Percentiles rank a stretch among this genome's conserved stretches.
Evolutionary conservation across 495 filamentous ascomycete species (phyloP).

Genomic region (Trichoderma erinaceum): DNA sequence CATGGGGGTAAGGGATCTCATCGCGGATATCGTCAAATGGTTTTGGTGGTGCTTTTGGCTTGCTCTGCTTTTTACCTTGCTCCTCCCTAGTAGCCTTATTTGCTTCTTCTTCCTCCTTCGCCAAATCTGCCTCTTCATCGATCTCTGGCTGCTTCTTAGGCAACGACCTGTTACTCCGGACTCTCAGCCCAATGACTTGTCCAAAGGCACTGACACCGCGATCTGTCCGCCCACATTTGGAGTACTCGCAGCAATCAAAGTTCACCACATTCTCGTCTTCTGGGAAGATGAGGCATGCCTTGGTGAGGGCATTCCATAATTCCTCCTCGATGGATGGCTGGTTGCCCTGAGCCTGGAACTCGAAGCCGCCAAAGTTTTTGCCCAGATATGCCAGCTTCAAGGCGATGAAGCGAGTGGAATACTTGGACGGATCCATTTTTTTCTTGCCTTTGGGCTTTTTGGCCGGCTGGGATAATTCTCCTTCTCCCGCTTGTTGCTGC

Average conservation of each 20-base stretch:
- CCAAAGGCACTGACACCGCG: conserved; percentile 93
- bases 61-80: neutral
- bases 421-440: conserved; percentile 69
- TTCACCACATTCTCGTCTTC: conserved; percentile 49
- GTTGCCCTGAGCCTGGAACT: conserved; percentile 61
- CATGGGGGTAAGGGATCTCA: conserved; percentile 72
- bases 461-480: conserved; percentile 5
- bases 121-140: conserved; percentile 12
- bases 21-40: conserved; percentile 68
- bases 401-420: conserved; percentile 77
- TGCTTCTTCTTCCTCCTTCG: conserved; percentile 22
- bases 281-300: conserved; percentile 73
- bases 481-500: conserved; percentile 1
- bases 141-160: conserved; percentile 23
- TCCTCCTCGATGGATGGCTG: conserved; percentile 83
- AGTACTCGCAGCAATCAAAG: conserved; percentile 79
- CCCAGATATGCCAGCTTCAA: conserved; percentile 93
- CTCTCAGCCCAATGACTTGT: conserved; percentile 77
- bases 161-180: conserved; percentile 69
- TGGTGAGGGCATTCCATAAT: conserved; percentile 81
- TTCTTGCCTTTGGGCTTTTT: conserved; percentile 34
- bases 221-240: conserved; percentile 91
- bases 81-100: conserved; percentile 17
- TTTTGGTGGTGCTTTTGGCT: conserved; percentile 12
- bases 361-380: conserved; percentile 83